A percentile compares a stretch with the other conserved stretches of the same genome.
Conservation (phyloP, 1,139 yeast genomes). For the Waltiozyma sp. region DNA sequence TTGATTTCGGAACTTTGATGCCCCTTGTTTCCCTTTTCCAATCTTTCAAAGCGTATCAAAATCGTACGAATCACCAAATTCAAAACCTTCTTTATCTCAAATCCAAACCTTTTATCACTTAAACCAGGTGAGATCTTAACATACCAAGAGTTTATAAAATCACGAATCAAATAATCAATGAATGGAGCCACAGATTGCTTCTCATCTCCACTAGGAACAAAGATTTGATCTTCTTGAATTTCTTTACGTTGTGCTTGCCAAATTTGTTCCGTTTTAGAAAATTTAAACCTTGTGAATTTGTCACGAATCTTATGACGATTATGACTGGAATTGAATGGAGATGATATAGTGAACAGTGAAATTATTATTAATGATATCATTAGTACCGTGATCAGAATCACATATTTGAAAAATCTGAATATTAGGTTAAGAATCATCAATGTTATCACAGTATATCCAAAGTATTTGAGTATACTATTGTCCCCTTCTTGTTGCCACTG, state of each 20-base stretch:
- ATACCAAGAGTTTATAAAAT: conserved; percentile 62
- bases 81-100: background rate
- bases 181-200: conserved; percentile 45
- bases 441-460: background rate
- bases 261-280: conserved; percentile 17
- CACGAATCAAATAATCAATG: conserved; percentile 40
- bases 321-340: background rate
- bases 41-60: background rate
- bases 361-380: background rate
- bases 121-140: conserved; percentile 21
- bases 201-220: conserved; percentile 14
- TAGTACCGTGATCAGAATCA: background rate
- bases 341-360: background rate
- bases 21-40: background rate
- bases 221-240: conserved; percentile 4
- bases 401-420: background rate
- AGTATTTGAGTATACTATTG: background rate
- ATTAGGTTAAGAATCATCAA: background rate
- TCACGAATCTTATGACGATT: background rate
- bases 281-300: conserved; percentile 20
- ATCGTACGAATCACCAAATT: background rate
- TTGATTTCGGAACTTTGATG: background rate
- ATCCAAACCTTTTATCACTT: conserved; percentile 19
- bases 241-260: conserved; percentile 22
- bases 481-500: no score